phyloP scores from a whole-genome alignment of 2,329 filamentous ascomycete genomes.

The Aspergillus fumigatiaffinis region DNA sequence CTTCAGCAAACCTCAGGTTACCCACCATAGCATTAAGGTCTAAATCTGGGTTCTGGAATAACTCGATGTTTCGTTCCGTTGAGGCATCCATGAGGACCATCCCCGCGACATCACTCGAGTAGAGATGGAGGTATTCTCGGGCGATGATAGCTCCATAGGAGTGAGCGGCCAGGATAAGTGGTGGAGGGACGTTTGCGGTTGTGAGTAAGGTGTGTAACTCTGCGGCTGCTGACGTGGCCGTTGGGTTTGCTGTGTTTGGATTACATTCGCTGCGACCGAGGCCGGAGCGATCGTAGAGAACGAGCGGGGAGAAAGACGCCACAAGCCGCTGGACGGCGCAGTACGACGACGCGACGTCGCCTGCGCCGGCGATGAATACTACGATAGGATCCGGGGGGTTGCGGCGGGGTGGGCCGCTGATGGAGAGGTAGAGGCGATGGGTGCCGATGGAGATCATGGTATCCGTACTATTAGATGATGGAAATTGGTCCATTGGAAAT shows the following conservation, averaged over 20 bases:
- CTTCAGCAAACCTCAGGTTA: conserved; percentile 25
- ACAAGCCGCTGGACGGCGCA: conserved; percentile 30
- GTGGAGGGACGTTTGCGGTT: conserved; percentile 18
- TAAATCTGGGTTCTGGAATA: conserved; percentile 29
- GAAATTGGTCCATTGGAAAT: not conserved
- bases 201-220: conserved; percentile 31
- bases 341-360: conserved; percentile 34
- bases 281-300: conserved; percentile 38
- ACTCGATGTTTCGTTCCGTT: conserved; percentile 30
- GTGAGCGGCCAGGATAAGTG: conserved; percentile 35
- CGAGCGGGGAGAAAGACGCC: conserved; percentile 21
- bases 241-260: conserved; percentile 6
- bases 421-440: conserved; percentile 28
- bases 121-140: conserved; percentile 36
- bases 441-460: conserved; percentile 29
- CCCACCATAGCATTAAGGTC: conserved; percentile 30
- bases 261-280: conserved; percentile 32
- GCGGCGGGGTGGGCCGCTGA: conserved; percentile 23
- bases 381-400: conserved; percentile 25
- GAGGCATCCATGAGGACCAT: conserved; percentile 37
- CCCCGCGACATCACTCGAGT: conserved; percentile 26
- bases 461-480: not conserved
- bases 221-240: conserved; percentile 24
- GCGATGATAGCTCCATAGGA: conserved; percentile 40
- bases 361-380: conserved; percentile 33